Base-by-base conservation (phyloP, 441 rosid species). In the Corymbia citriodora region DNA sequence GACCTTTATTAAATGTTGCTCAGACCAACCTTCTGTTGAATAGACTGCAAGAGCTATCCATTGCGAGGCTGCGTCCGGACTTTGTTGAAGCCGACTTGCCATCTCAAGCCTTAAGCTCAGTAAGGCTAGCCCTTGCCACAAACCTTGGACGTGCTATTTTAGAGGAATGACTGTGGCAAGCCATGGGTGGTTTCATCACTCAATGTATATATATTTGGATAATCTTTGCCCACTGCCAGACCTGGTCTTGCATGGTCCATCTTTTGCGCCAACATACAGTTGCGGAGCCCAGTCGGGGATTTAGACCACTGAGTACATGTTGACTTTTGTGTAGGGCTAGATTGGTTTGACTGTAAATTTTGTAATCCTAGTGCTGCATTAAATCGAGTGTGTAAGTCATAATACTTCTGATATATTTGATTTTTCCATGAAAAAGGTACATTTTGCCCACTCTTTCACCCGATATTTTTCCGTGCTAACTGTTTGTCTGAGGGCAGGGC, bases 131-230 rank as follows among this genome's bases (percentile, higher is more conserved):
- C 65, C 96, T 98, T 25, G 99, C 96, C 33, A 93, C 94, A 88
- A 98, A 96, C 92, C 97, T 97, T 17, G 99, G 99, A 49, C 99
- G 99, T 59, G 97, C 99, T 45, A 93, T 95, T 92, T 93, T 96
- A 10, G 95, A 95, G 87, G 99, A 97, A 68, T 91, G 92, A 93
- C 94, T 89, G 90, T 59, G 17, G 68, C 72, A 36, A 17, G 23
- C n/a, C 31, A 25, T 57, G 52, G 49, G 70, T 31, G 21, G 23
- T 36, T 55, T 87, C 88, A 19, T 55, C 68, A 0, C 57, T 33
- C 68, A 31, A 25, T 21, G 83, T 74, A 74, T 0, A 79, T 36
- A 72, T 72, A 74, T 74, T 36, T 74, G 50, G 50, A 74, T 74
- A 74, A 18, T 33, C 81, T 18, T 18, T 1, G 81, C 25, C 25